phyloP scores from a whole-genome alignment of 495 filamentous ascomycete genomes.

The Glarea lozoyensis region DNA sequence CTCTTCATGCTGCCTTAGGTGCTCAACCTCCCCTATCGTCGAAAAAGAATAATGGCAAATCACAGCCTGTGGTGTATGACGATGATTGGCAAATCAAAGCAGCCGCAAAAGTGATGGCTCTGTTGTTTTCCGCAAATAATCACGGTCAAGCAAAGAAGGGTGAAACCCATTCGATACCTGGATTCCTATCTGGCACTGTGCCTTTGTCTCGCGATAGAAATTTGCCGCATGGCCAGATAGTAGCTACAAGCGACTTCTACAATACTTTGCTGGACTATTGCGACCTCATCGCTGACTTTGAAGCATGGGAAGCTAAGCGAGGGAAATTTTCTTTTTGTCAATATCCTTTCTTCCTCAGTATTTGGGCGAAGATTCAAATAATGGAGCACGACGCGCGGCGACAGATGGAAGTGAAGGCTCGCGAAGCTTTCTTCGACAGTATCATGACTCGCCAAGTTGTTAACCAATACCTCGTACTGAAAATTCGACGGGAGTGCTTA shows the following conservation, averaged over 20 bases:
- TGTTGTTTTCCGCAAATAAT: constrained; percentile 80
- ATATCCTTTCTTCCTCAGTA: constrained; percentile 88
- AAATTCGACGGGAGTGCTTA: constrained; percentile 76
- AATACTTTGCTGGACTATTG: constrained; percentile 78
- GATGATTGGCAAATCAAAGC: constrained; percentile 92
- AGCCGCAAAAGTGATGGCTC: constrained; percentile 69
- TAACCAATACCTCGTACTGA: constrained; percentile 72
- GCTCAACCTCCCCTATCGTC: constrained; percentile 21
- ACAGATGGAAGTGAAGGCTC: constrained; percentile 85
- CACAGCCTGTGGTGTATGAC: constrained; percentile 54
- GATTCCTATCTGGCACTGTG: constrained; percentile 16
- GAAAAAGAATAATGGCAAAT: constrained; percentile 42
- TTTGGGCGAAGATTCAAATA: constrained; percentile 89
- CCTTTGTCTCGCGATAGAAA: constrained; percentile 27
- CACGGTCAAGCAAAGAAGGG: constrained; percentile 26
- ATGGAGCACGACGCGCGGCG: constrained; percentile 83
- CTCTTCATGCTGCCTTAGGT: constrained; percentile 74
- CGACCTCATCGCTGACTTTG: constrained; percentile 81
- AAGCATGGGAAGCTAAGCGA: constrained; percentile 71
- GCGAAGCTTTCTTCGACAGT: constrained; percentile 87
- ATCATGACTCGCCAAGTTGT: constrained; percentile 66
- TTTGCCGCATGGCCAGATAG: constrained; percentile 48
- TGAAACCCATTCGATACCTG: background rate
- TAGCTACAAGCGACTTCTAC: constrained; percentile 82
- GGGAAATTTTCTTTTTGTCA: constrained; percentile 85